Evolutionary conservation across 2,329 filamentous ascomycete genomes (phyloP).

Genomic region (Diaporthe ilicicola): DNA sequence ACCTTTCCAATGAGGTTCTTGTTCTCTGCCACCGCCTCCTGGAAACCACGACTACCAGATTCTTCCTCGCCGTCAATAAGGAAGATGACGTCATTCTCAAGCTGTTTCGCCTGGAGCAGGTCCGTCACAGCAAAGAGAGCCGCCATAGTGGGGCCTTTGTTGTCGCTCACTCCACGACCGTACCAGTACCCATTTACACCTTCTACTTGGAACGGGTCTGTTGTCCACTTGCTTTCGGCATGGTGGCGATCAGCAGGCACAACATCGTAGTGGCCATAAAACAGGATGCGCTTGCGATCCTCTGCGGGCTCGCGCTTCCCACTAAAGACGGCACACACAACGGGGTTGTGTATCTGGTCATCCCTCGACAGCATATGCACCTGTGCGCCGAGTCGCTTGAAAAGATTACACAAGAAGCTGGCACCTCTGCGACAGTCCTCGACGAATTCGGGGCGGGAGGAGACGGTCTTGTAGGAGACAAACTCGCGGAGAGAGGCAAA

Average conservation of each 20-base stretch:
- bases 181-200: constrained; percentile 94
- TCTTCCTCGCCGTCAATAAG: constrained; percentile 98
- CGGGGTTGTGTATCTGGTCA: constrained; percentile 78
- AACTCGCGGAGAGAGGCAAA: constrained; percentile 83
- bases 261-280: constrained; percentile 98
- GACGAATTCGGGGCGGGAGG: constrained; percentile 83
- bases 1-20: constrained; percentile 88
- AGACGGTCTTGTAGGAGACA: constrained; percentile 90
- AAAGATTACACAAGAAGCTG: constrained; percentile 87
- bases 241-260: constrained; percentile 88
- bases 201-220: constrained; percentile 88
- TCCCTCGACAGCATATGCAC: constrained; percentile 90
- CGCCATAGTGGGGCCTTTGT: constrained; percentile 95
- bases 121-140: constrained; percentile 94
- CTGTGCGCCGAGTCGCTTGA: constrained; percentile 89
- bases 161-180: constrained; percentile 95
- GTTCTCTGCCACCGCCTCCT: constrained; percentile 79
- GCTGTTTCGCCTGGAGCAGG: constrained; percentile 80
- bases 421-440: constrained; percentile 94
- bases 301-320: constrained; percentile 74
- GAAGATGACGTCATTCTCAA: constrained; percentile 91
- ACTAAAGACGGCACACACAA: constrained; percentile 90
- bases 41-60: constrained; percentile 90
- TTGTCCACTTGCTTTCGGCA: constrained; percentile 78
- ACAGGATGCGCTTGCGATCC: constrained; percentile 84